These are phyloP conservation scores for Botrytis aclada DNA, from an alignment of 2,329 filamentous ascomycete genomes.

Conservation along the genomic window DNA sequence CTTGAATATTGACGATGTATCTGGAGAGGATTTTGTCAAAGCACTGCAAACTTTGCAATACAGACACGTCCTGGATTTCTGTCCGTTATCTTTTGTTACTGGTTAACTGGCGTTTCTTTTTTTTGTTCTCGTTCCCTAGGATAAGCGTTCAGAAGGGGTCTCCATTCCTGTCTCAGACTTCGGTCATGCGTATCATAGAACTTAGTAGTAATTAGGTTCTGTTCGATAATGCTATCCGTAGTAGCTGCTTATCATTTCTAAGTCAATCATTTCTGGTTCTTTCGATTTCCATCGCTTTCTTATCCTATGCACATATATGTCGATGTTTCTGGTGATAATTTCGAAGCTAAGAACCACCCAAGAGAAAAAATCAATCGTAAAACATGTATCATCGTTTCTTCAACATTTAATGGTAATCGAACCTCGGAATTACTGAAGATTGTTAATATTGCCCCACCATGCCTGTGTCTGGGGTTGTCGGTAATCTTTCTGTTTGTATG, in stretches of 20 bases:
- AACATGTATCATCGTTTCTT: not conserved
- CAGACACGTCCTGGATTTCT: not conserved
- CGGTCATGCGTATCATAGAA: not conserved
- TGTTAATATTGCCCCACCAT: too few species aligned
- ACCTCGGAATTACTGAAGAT: not conserved
- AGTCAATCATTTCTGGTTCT: not conserved
- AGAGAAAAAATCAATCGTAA: not conserved
- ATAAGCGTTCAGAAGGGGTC: not conserved
- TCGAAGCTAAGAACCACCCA: not conserved
- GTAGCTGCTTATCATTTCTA: not conserved
- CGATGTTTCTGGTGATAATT: not conserved
- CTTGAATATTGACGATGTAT: not conserved
- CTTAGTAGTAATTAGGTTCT: not conserved
- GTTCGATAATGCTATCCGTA: not conserved
- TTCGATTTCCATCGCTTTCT: too few species aligned
- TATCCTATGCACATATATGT: not conserved
- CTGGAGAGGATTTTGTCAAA: not conserved
- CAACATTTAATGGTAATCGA: not conserved
- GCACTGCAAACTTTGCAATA: not conserved
- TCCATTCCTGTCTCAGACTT: not conserved
- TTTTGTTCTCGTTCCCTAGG: not conserved
- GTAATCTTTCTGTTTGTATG: too few species aligned
- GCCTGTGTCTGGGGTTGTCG: not conserved
- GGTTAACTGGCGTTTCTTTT: not conserved
- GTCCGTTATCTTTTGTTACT: not conserved